phyloP scores from a whole-genome alignment of 2,329 filamentous ascomycete species.

The Talaromyces sp. region DNA sequence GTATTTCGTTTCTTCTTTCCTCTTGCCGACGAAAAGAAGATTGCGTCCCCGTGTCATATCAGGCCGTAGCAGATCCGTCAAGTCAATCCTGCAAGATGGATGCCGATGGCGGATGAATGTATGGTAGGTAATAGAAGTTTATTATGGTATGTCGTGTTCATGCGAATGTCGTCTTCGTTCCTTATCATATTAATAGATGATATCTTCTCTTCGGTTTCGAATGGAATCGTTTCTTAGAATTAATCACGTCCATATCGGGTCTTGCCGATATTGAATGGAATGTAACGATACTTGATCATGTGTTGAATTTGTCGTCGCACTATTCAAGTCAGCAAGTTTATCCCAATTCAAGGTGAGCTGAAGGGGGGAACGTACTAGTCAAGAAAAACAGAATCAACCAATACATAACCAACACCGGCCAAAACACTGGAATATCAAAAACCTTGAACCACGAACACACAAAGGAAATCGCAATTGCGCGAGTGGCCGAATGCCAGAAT shows the following conservation, averaged over 20 bases:
- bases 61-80: slow-evolving; percentile 2
- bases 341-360: background rate
- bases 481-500: slow-evolving; percentile 96
- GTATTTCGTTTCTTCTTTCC: background rate
- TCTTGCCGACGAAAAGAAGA: background rate
- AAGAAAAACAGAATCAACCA: slow-evolving; percentile 95
- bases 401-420: slow-evolving; percentile 97
- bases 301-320: slow-evolving; percentile 99
- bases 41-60: background rate
- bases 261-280: slow-evolving; percentile 91
- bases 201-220: background rate
- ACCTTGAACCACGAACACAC: slow-evolving; percentile 87
- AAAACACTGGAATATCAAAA: slow-evolving; percentile 98
- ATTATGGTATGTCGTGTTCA: background rate
- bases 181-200: background rate
- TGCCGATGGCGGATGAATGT: background rate
- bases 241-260: slow-evolving; percentile 59
- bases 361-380: slow-evolving; percentile 67
- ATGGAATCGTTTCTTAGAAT: background rate
- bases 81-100: background rate
- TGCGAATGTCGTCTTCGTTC: slow-evolving; percentile 5
- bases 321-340: slow-evolving; percentile 34
- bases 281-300: slow-evolving; percentile 99
- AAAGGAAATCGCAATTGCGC: slow-evolving; percentile 79
- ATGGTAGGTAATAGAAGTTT: background rate